Percentiles rank a stretch among this genome's conserved stretches.
phyloP scores from a whole-genome alignment of 331 rosid species.

The Phaseolus coccineus region DNA sequence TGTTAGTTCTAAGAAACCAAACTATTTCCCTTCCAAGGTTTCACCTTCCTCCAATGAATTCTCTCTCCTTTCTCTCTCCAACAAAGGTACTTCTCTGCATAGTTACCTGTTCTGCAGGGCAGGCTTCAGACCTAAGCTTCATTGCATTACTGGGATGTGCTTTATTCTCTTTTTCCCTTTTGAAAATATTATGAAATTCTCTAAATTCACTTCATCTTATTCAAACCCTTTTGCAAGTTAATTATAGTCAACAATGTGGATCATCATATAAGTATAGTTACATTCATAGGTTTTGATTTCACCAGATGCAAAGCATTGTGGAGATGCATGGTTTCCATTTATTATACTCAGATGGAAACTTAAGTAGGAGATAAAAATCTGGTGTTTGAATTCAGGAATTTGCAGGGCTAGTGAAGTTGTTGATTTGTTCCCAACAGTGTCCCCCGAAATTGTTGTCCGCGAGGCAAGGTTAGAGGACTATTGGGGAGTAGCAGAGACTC shows the following conservation, averaged over 20 bases:
- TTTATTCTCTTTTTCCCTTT: neutral
- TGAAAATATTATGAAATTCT: neutral
- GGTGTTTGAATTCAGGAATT: slow-evolving; percentile 59
- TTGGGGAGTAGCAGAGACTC: slow-evolving; percentile 97
- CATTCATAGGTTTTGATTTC: slow-evolving; percentile 1
- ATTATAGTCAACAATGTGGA: neutral
- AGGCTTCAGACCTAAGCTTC: neutral
- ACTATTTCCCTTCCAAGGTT: slow-evolving; percentile 51
- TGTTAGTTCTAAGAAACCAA: slow-evolving; percentile 50
- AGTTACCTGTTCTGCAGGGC: neutral
- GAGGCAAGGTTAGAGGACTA: slow-evolving; percentile 88
- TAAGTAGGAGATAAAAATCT: slow-evolving; percentile 3
- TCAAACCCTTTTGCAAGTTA: neutral
- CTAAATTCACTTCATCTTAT: slow-evolving; percentile 7
- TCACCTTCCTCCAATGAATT: slow-evolving; percentile 50
- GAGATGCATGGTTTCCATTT: neutral
- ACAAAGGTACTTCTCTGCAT: slow-evolving; percentile 59
- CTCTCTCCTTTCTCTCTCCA: slow-evolving; percentile 51
- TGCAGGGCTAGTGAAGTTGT: slow-evolving; percentile 85
- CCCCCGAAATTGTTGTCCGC: slow-evolving; percentile 75
- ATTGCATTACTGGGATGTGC: neutral
- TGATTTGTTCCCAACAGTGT: slow-evolving; percentile 67
- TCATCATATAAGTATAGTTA: neutral
- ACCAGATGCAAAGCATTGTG: neutral
- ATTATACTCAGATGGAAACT: neutral